A percentile compares a stretch with the other conserved stretches of the same genome.
Conservation (phyloP, 2,329 filamentous ascomycete species). For the Macroventuria anomochaeta region DNA sequence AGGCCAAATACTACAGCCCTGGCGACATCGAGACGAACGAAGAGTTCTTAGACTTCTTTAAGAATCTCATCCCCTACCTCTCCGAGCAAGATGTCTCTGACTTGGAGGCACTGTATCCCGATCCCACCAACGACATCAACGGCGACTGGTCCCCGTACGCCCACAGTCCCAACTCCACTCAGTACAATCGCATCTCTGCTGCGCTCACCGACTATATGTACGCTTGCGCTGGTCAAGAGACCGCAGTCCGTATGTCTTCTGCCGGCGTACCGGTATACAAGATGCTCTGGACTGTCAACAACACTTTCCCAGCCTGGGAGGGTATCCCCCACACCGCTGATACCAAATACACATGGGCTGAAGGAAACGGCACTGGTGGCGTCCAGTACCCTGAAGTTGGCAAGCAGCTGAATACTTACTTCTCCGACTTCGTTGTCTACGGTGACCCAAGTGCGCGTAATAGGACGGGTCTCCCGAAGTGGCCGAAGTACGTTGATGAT, state of each 20-base stretch:
- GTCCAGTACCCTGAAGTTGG: slow-evolving; percentile 50
- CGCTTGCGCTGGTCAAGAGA: slow-evolving; percentile 55
- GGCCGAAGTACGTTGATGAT: slow-evolving; percentile 48
- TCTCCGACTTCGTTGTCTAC: slow-evolving; percentile 51
- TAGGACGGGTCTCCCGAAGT: slow-evolving; percentile 36
- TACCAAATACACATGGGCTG: slow-evolving; percentile 54
- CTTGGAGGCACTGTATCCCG: slow-evolving; percentile 34
- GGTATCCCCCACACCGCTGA: slow-evolving; percentile 35
- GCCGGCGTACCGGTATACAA: slow-evolving; percentile 42
- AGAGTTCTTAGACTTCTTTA: slow-evolving; percentile 41
- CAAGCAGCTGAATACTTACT: slow-evolving; percentile 48
- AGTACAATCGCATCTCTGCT: slow-evolving; percentile 54
- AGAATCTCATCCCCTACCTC: slow-evolving; percentile 32
- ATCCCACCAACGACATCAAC: slow-evolving; percentile 25
- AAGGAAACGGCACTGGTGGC: slow-evolving; percentile 56
- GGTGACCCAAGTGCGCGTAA: slow-evolving; percentile 48
- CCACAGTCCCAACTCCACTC: slow-evolving; percentile 52
- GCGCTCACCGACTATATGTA: slow-evolving; percentile 55
- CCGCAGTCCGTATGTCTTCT: slow-evolving; percentile 48
- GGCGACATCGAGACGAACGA: slow-evolving; percentile 41
- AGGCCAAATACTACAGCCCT: slow-evolving; percentile 34
- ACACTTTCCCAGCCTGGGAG: slow-evolving; percentile 29
- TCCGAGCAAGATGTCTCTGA: slow-evolving; percentile 24
- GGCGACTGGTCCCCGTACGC: slow-evolving; percentile 41
- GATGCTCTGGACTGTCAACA: slow-evolving; percentile 28